Evolutionary conservation across 441 rosid species (phyloP), one percentile per base, ranked within the genome.

Genomic region (Geranium incanum): DNA sequence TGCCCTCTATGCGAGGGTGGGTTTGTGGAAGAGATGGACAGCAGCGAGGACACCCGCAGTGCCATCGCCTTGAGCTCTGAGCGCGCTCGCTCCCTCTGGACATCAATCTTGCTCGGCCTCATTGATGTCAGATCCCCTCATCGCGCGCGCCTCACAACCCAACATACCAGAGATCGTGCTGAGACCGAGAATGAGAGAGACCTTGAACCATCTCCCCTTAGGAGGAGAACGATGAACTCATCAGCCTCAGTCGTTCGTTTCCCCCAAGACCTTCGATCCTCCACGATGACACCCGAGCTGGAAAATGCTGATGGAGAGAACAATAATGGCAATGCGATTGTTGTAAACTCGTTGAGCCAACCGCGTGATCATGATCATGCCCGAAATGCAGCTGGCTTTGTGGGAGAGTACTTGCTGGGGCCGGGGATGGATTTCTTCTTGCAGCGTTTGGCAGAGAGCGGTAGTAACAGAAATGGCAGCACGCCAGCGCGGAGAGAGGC

Each of bases 391-490:
- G 18, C 76, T 6, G 52, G 74, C 38, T 81, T 84, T 3, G 52
- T 89, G 18, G 87, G 85, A 5, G 89, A 88, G 68, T 87, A 86
- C 78, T 81, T 89, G 36, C 69, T 85, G 0, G 96, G 93, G 8
- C 96, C 95, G 15, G 97, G 92, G 62, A 80, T 90, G 71, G 95
- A 91, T 70, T 78, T 87, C 50, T 15, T 93, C 76, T 79, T 93
- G 65, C 95, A 88, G 70, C 87, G 89, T 80, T 80, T 93, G 16
- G 88, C 89, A 0, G 96, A 87, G 82, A 91, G 88, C 41, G 86
- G 82, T 71, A 84, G 92, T 37, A 87, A 80, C 50, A 76, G 86
- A 0, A 77, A 87, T 43, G 97, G 98, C 1, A 85, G 87, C 21
- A 94, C 86, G 36, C 91, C 98, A 0, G 91, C 95, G 1, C 72